Evolutionary conservation across 192 early-diverging fungal species (phyloP).

Genomic region (Rhizophagus clarus): DNA sequence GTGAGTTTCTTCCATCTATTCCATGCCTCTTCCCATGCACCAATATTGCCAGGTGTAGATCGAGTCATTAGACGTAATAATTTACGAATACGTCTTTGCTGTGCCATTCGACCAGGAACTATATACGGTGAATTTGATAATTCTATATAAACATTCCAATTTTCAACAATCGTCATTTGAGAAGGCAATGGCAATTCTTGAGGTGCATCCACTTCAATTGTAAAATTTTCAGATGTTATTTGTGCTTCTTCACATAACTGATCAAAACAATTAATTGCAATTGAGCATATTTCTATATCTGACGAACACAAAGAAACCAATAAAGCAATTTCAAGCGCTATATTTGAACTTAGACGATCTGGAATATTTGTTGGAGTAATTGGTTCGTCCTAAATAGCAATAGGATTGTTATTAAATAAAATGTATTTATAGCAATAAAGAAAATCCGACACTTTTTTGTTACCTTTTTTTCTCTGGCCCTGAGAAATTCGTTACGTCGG

Average conservation of each 20-base stretch:
- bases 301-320: slow-evolving; percentile 73
- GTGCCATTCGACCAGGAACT: slow-evolving; percentile 64
- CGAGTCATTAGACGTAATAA: slow-evolving; percentile 66
- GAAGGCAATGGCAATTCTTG: slow-evolving; percentile 31
- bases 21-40: slow-evolving; percentile 85
- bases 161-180: slow-evolving; percentile 68
- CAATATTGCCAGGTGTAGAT: slow-evolving; percentile 73
- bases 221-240: slow-evolving; percentile 41
- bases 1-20: slow-evolving; percentile 71
- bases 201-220: slow-evolving; percentile 49
- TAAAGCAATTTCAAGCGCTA: slow-evolving; percentile 73
- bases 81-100: slow-evolving; percentile 75
- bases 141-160: slow-evolving; percentile 69
- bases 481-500: slow-evolving; percentile 60
- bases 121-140: slow-evolving; percentile 52
- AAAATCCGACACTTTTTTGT: background rate
- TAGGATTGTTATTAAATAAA: background rate
- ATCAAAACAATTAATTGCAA: slow-evolving; percentile 66
- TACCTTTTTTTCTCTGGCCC: slow-evolving; percentile 42
- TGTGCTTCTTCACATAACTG: slow-evolving; percentile 70
- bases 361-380: background rate
- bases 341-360: slow-evolving; percentile 72
- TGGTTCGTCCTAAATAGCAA: background rate
- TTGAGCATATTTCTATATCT: slow-evolving; percentile 65
- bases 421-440: background rate